Percentiles rank a stretch among this genome's conserved stretches.
Evolutionary conservation across 495 filamentous ascomycete species (phyloP).

Genomic region (Diplogelasinospora grovesii): DNA sequence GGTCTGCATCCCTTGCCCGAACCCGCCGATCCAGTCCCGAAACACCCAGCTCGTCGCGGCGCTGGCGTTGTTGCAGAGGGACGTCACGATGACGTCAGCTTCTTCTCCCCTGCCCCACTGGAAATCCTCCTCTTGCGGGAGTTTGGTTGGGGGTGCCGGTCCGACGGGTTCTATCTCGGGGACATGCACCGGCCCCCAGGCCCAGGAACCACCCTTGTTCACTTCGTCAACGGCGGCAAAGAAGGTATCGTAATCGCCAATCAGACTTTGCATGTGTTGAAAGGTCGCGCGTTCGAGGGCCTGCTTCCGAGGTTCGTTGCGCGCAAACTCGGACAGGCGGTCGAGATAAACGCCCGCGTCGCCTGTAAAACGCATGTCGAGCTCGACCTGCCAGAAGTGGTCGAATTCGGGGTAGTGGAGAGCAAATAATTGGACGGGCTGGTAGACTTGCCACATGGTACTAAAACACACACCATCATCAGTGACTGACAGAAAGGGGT

Average conservation of each 20-base stretch:
- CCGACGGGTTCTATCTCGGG: constrained; percentile 43
- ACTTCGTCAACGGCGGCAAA: constrained; percentile 17
- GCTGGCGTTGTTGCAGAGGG: constrained; percentile 45
- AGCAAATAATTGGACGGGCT: constrained; percentile 50
- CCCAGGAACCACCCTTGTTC: constrained; percentile 19
- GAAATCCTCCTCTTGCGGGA: constrained; percentile 41
- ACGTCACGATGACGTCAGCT: constrained; percentile 49
- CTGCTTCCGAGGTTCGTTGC: constrained; percentile 47
- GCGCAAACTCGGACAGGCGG: constrained; percentile 40
- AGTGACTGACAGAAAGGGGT: not conserved
- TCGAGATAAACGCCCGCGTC: constrained; percentile 50
- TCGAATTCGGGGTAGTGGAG: constrained; percentile 54
- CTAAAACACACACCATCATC: too few species aligned
- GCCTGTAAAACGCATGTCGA: constrained; percentile 52
- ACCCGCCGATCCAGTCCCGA: constrained; percentile 36
- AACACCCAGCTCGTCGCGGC: constrained; percentile 41
- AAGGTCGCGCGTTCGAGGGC: constrained; percentile 30
- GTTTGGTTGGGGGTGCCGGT: constrained; percentile 35
- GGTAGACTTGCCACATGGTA: constrained; percentile 33
- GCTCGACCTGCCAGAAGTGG: constrained; percentile 57
- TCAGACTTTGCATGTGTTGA: constrained; percentile 29
- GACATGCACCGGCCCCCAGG: constrained; percentile 56
- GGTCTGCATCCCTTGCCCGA: constrained; percentile 21
- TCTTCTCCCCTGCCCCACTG: constrained; percentile 55
- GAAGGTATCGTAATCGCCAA: constrained; percentile 21